These are phyloP conservation scores for Grosmannia huntii DNA, from an alignment of 2,329 filamentous ascomycete species.

Conservation along the genomic window DNA sequence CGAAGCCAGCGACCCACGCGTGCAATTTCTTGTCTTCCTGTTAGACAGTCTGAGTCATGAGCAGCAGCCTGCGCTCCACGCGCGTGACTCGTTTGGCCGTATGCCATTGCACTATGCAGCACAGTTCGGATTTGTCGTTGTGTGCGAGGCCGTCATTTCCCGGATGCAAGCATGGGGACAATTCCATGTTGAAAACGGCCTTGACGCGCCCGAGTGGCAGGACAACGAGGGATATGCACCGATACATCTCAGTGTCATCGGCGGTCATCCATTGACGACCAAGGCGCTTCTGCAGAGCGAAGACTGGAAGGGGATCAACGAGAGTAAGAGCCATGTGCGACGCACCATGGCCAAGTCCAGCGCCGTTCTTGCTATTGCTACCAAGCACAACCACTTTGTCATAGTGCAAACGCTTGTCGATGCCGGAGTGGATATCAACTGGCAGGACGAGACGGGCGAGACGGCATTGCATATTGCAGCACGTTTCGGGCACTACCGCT, in stretches of 20 bases:
- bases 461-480: constrained; percentile 87
- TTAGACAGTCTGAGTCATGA: constrained; percentile 55
- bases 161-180: constrained; percentile 83
- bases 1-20: constrained; percentile 58
- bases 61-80: constrained; percentile 55
- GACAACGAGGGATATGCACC: constrained; percentile 86
- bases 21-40: constrained; percentile 50
- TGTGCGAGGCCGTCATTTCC: constrained; percentile 76
- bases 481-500: constrained; percentile 72
- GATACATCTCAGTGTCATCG: constrained; percentile 82
- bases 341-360: constrained; percentile 70
- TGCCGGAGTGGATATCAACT: constrained; percentile 85
- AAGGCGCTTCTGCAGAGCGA: constrained; percentile 69
- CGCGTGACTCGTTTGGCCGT: constrained; percentile 67
- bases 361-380: constrained; percentile 75
- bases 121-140: constrained; percentile 85
- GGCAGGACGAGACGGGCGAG: constrained; percentile 80
- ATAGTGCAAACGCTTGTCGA: constrained; percentile 84
- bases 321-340: constrained; percentile 50
- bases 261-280: constrained; percentile 79
- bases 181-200: constrained; percentile 72
- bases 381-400: constrained; percentile 70
- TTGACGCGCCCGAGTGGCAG: constrained; percentile 82
- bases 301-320: constrained; percentile 54
- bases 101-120: constrained; percentile 87